Evolutionary conservation across 257 asterid genomes (phyloP), one percentile per base, ranked within the genome.

Genomic region (Anisodus tanguticus): DNA sequence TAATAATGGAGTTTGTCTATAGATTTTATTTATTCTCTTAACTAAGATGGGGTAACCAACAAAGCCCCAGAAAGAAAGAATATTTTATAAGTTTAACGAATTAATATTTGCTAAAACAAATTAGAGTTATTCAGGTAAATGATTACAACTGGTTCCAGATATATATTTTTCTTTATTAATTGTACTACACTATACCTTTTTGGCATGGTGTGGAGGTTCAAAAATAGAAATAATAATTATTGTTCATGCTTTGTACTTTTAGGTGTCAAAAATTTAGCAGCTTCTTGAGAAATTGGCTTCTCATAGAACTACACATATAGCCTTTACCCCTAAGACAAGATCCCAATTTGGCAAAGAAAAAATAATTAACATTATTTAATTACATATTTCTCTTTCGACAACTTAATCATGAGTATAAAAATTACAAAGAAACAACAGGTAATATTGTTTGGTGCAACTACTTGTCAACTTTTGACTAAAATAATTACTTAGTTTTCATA

Each of bases 391-490:
- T 77, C 57, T 64, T 45, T 84, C 35, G 26, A 78, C 79, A 81
- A 60, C 84, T 69, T 67, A 1, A 37, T 6, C 37, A 82, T 64
- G 66, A 17, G 19, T 67, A 49, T 64, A 17, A 77, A 39, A 60
- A 82, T 39, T 11, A 39, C 4, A 77, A 62, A 68, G 68, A 87
- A 26, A 55, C 74, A 71, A 80, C 66, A 41, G 81, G 78, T 47
- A 70, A 16, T 9, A 31, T 74, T 60, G 87, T 82, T 74, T 78
- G 86, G 83, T 82, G 68, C 86, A 82, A 69, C 86, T 9, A 70
- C 81, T 82, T 26, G 47, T 69, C 41, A 26, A 41, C 76, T 83
- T 82, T 54, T 79, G 53, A 64, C 63, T 79, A 78, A 82, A 82
- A 26, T 37, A 85, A 41, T 79, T 79, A n/a, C 0, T 54, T 31